These are phyloP conservation scores for Fistulinella cinereoalba DNA, from an alignment of 1,284 basidiomycete species.

Conservation along the genomic window DNA sequence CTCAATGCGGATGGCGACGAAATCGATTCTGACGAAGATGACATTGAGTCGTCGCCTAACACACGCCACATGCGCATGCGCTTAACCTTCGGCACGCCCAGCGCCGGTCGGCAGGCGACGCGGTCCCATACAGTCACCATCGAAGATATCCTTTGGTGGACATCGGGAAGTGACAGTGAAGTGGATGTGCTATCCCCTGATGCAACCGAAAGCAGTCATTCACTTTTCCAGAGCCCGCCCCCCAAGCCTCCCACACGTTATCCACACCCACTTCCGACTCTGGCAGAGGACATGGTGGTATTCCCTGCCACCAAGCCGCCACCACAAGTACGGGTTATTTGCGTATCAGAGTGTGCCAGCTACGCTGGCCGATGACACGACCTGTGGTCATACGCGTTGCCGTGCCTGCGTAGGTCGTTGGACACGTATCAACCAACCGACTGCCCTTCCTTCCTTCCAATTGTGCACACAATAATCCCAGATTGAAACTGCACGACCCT, in stretches of 20 bases:
- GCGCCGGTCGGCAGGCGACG: constrained; percentile 13
- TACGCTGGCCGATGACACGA: constrained; percentile 36
- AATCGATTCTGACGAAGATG: constrained; percentile 45
- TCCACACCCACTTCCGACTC: constrained; percentile 50
- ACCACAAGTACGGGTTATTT: constrained; percentile 16
- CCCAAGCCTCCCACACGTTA: constrained; percentile 16
- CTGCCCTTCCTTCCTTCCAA: constrained; percentile 4
- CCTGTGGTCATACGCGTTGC: neutral
- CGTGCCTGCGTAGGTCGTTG: neutral
- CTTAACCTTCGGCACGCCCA: constrained; percentile 19
- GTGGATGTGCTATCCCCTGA: constrained; percentile 24
- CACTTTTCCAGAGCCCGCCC: constrained; percentile 14
- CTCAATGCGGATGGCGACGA: constrained; percentile 58
- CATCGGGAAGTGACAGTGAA: constrained; percentile 31
- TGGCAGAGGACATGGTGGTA: constrained; percentile 45
- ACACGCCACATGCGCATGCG: constrained; percentile 32
- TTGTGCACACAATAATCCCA: too few relatives aligned
- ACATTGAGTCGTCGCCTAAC: constrained; percentile 14
- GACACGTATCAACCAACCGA: constrained; percentile 4
- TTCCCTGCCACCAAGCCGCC: constrained; percentile 14
- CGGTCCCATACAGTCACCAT: constrained; percentile 26
- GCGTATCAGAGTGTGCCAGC: constrained; percentile 33
- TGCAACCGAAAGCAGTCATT: constrained; percentile 19
- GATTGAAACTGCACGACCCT: too few relatives aligned
- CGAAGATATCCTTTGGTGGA: constrained; percentile 30